phyloP scores from a whole-genome alignment of 345 rosid species.

The Firmiana major region DNA sequence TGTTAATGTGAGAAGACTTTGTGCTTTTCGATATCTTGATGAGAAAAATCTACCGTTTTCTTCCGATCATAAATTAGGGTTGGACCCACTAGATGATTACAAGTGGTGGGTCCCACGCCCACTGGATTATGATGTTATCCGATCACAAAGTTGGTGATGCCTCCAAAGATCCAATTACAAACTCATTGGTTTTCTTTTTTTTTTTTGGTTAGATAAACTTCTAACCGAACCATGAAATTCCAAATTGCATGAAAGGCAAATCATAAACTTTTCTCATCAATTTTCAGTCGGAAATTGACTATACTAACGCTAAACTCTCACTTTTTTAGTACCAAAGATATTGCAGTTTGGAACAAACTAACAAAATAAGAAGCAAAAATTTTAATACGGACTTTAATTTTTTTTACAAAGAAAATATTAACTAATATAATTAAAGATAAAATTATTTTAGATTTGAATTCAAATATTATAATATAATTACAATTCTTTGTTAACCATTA shows the following conservation, averaged over 20 bases:
- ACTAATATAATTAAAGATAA: too few relatives aligned
- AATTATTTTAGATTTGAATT: too few relatives aligned
- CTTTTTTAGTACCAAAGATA: too few relatives aligned
- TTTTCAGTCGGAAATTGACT: not conserved
- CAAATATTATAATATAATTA: too few relatives aligned
- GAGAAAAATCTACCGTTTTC: slow-evolving; percentile 25
- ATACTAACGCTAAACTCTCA: not conserved
- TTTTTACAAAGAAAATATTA: too few relatives aligned
- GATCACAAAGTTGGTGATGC: slow-evolving; percentile 18
- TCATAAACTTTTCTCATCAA: not conserved
- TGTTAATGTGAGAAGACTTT: not conserved
- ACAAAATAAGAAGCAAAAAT: too few relatives aligned
- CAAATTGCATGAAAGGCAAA: not conserved
- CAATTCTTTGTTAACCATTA: too few relatives aligned
- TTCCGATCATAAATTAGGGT: not conserved
- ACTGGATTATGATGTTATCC: slow-evolving; percentile 17
- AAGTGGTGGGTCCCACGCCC: slow-evolving; percentile 29
- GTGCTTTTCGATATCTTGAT: not conserved
- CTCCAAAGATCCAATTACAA: slow-evolving; percentile 13
- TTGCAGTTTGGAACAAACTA: too few relatives aligned
- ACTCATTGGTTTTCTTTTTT: not conserved
- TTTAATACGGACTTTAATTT: too few relatives aligned
- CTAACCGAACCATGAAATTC: not conserved
- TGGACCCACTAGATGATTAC: slow-evolving; percentile 20
- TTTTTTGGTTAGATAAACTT: not conserved